phyloP scores from a whole-genome alignment of 2,329 filamentous ascomycete species.

The Raffaelea arxii region DNA sequence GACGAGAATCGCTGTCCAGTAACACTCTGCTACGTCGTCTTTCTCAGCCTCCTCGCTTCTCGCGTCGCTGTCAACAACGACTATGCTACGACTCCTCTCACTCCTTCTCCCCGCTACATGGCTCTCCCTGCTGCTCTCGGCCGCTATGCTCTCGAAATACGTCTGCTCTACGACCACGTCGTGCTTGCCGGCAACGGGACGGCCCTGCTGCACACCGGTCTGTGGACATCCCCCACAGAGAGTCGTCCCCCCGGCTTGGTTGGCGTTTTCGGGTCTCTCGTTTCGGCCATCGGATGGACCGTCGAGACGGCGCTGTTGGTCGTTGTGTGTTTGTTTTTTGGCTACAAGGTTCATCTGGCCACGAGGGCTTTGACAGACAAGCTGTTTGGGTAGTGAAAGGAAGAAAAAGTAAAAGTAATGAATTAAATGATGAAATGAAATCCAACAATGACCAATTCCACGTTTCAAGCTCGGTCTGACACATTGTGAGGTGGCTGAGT shows the following conservation, averaged over 20 bases:
- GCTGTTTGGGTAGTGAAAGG: not conserved
- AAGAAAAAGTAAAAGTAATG: not conserved
- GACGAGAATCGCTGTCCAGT: too few species aligned
- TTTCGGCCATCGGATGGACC: slow-evolving; percentile 11
- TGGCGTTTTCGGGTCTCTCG: not conserved
- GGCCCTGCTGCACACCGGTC: slow-evolving; percentile 30
- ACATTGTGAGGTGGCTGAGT: too few species aligned
- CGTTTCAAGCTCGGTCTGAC: too few species aligned
- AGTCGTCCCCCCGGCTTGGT: too few species aligned
- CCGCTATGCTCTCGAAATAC: slow-evolving; percentile 47
- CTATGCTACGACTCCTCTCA: too few species aligned
- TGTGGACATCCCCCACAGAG: too few species aligned
- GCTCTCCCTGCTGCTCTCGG: slow-evolving; percentile 43
- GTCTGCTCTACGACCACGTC: slow-evolving; percentile 50
- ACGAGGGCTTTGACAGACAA: not conserved
- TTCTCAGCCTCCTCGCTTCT: too few species aligned
- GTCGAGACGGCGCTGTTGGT: slow-evolving; percentile 18
- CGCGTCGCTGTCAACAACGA: too few species aligned
- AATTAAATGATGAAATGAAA: not conserved
- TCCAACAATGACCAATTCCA: not conserved
- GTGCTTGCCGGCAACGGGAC: slow-evolving; percentile 50
- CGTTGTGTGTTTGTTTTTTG: slow-evolving; percentile 16
- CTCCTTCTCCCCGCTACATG: too few species aligned
- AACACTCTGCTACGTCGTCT: too few species aligned
- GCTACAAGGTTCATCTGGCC: not conserved